These are phyloP conservation scores for Mariannaea sp. DNA, from an alignment of 2,329 filamentous ascomycete genomes.

Conservation along the genomic window DNA sequence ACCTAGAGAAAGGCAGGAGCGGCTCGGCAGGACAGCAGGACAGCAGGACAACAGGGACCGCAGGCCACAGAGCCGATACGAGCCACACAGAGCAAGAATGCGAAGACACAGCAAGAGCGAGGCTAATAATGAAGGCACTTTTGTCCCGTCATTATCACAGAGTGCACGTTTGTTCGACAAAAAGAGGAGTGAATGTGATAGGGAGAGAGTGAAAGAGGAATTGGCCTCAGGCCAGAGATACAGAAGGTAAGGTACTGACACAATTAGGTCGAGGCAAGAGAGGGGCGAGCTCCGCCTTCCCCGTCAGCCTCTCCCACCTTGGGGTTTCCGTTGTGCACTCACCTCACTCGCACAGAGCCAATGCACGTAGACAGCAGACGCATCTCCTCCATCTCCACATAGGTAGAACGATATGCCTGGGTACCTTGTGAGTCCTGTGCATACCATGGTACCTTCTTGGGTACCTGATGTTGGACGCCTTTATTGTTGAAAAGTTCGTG, in stretches of 20 bases:
- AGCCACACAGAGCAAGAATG: conserved; percentile 10
- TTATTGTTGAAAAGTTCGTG: background rate
- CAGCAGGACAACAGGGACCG: too few species aligned
- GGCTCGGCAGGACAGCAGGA: conserved; percentile 7
- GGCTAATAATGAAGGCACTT: conserved; percentile 5
- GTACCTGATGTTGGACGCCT: too few species aligned
- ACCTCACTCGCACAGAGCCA: conserved; percentile 12
- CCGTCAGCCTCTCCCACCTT: conserved; percentile 33
- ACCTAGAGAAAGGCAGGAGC: conserved; percentile 11
- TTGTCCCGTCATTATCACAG: conserved; percentile 1
- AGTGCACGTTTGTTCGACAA: too few species aligned
- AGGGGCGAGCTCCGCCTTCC: conserved; percentile 34
- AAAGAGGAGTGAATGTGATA: conserved; percentile 13
- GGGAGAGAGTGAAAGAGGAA: conserved; percentile 18
- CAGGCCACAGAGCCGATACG: conserved; percentile 15
- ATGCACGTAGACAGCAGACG: background rate
- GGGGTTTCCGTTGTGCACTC: conserved; percentile 7
- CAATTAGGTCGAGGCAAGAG: conserved; percentile 18
- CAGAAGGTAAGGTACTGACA: too few species aligned
- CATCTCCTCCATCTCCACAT: background rate
- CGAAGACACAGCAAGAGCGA: conserved; percentile 13
- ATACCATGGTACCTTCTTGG: too few species aligned
- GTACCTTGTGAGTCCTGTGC: too few species aligned
- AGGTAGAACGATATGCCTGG: background rate
- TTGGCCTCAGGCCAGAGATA: conserved; percentile 4